Evolutionary conservation across 768 basidiomycete species (phyloP).

Genomic region (Leccinum ochraceum): DNA sequence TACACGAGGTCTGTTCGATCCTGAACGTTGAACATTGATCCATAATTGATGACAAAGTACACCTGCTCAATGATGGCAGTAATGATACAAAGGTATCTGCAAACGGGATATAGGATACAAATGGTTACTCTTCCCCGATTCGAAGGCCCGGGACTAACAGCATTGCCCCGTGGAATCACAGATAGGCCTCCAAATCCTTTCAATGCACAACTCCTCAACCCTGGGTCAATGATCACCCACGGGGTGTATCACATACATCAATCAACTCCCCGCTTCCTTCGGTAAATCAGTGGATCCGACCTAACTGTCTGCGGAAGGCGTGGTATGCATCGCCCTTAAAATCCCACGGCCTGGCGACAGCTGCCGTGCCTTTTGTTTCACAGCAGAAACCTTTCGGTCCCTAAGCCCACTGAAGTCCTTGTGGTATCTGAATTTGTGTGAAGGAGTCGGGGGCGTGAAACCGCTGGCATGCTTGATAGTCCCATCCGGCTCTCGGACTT

Average conservation of each 20-base stretch:
- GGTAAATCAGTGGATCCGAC: constrained; percentile 7
- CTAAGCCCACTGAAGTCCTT: constrained; percentile 12
- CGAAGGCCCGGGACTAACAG: not conserved
- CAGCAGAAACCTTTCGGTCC: constrained; percentile 22
- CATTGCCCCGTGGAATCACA: not conserved
- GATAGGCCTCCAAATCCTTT: not conserved
- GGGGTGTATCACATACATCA: constrained; percentile 27
- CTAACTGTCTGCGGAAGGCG: constrained; percentile 16
- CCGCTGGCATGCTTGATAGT: constrained; percentile 43
- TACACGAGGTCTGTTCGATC: too few relatives aligned
- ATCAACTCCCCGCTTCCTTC: constrained; percentile 4
- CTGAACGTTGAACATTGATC: too few relatives aligned
- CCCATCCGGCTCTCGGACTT: constrained; percentile 40
- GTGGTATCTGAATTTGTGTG: constrained; percentile 35
- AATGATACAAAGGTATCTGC: not conserved
- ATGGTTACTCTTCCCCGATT: not conserved
- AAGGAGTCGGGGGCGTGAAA: constrained; percentile 45
- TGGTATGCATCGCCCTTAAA: constrained; percentile 28
- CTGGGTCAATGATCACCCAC: constrained; percentile 19
- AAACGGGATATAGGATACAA: not conserved
- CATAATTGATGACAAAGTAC: too few relatives aligned
- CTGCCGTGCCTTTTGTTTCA: constrained; percentile 12
- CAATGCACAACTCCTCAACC: not conserved
- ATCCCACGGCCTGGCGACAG: constrained; percentile 15
- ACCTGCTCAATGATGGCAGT: not conserved